phyloP scores from a whole-genome alignment of 352 stramenopile genomes.

The Elongisporangium anandrum region DNA sequence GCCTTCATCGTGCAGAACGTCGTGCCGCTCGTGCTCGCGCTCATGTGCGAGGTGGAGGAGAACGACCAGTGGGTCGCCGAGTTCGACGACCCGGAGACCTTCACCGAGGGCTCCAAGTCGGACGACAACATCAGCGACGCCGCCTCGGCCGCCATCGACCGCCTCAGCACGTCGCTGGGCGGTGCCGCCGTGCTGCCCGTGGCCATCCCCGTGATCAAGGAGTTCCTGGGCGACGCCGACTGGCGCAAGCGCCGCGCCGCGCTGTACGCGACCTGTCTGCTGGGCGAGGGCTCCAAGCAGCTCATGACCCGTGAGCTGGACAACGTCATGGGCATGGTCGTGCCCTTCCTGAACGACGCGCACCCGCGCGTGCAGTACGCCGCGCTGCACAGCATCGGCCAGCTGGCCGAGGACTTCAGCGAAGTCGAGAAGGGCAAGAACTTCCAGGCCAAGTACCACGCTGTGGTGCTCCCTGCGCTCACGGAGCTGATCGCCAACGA shows the following conservation, averaged over 20 bases:
- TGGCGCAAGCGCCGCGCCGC: slow-evolving; percentile 77
- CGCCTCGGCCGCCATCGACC: slow-evolving; percentile 71
- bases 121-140: slow-evolving; percentile 71
- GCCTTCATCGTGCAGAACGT: slow-evolving; percentile 54
- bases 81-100: slow-evolving; percentile 81
- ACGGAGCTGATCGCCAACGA: slow-evolving; percentile 64
- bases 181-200: slow-evolving; percentile 71
- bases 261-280: slow-evolving; percentile 72
- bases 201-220: slow-evolving; percentile 70
- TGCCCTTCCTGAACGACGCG: slow-evolving; percentile 63
- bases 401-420: slow-evolving; percentile 80
- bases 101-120: slow-evolving; percentile 53
- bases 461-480: slow-evolving; percentile 54
- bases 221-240: slow-evolving; percentile 52
- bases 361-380: slow-evolving; percentile 82
- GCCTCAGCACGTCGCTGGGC: slow-evolving; percentile 64
- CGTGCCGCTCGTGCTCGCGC: slow-evolving; percentile 68
- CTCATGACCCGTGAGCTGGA: slow-evolving; percentile 80
- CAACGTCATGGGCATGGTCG: slow-evolving; percentile 63
- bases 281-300: slow-evolving; percentile 72
- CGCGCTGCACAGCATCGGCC: slow-evolving; percentile 76
- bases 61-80: slow-evolving; percentile 62
- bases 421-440: slow-evolving; percentile 85
- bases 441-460: slow-evolving; percentile 82
- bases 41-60: slow-evolving; percentile 81